phyloP scores from a whole-genome alignment of 352 stramenopile genomes.

The Globisporangium carolinianum region DNA sequence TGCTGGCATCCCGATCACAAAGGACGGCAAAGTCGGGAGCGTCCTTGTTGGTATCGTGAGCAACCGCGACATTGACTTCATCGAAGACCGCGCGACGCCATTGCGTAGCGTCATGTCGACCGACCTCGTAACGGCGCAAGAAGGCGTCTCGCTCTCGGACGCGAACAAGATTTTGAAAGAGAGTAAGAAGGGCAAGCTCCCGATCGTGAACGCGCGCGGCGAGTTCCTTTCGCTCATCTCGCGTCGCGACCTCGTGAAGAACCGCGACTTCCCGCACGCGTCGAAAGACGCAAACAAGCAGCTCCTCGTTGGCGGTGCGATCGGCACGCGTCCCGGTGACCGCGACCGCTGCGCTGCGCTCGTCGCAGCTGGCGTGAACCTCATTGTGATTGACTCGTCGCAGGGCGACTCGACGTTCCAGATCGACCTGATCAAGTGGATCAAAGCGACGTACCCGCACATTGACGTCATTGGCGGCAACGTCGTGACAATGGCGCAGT shows the following conservation, averaged over 20 bases:
- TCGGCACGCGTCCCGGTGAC: conserved; percentile 97
- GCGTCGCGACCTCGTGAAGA: conserved; percentile 97
- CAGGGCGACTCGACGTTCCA: conserved; percentile 97
- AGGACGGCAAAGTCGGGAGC: conserved; percentile 95
- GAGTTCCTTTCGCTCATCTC: conserved; percentile 98
- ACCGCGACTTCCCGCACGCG: conserved; percentile 95
- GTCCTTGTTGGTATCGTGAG: conserved; percentile 98
- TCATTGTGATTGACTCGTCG: conserved; percentile 99
- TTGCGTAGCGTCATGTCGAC: conserved; percentile 86
- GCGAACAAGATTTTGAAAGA: conserved; percentile 97
- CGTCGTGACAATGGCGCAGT: conserved; percentile 97
- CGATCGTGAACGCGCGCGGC: conserved; percentile 97
- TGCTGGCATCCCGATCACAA: conserved; percentile 98
- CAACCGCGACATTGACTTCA: conserved; percentile 98
- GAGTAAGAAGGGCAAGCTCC: conserved; percentile 99
- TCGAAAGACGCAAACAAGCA: conserved; percentile 98
- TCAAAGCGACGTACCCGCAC: conserved; percentile 94
- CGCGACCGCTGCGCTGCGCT: conserved; percentile 88
- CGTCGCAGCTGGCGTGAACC: conserved; percentile 95
- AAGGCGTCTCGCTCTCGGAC: conserved; percentile 93
- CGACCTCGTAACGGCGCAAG: conserved; percentile 90
- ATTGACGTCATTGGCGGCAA: conserved; percentile 99
- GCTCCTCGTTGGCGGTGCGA: conserved; percentile 96
- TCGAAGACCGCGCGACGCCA: conserved; percentile 90
- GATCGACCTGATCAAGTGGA: conserved; percentile 89